These are phyloP conservation scores for Dimocarpus longan DNA, from an alignment of 345 rosid genomes.

Conservation along the genomic window DNA sequence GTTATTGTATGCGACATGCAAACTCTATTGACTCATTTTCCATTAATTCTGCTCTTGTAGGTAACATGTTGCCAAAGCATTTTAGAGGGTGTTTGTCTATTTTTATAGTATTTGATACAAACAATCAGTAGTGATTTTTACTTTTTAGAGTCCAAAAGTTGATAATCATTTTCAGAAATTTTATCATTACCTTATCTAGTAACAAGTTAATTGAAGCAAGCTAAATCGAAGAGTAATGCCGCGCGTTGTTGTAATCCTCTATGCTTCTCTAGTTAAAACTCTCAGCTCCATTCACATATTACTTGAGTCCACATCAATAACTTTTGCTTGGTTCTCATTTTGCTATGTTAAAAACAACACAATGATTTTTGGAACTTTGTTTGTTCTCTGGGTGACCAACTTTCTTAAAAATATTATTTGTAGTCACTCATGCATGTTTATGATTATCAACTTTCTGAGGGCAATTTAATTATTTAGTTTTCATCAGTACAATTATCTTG, in stretches of 20 bases:
- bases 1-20: not conserved
- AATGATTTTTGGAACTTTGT: not conserved
- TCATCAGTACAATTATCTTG: not conserved
- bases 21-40: constrained; percentile 16
- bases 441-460: not conserved
- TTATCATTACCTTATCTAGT: no score
- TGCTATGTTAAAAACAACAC: not conserved
- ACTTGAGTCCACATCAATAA: not conserved
- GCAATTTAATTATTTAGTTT: no score
- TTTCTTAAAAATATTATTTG: not conserved
- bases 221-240: not conserved
- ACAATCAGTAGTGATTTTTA: no score
- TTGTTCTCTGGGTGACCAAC: not conserved
- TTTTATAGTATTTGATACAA: no score
- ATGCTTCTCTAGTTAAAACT: not conserved
- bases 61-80: not conserved
- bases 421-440: not conserved
- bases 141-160: no score
- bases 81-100: not conserved
- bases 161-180: no score
- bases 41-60: not conserved
- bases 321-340: not conserved
- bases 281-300: not conserved
- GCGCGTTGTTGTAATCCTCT: not conserved
- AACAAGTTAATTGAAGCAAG: not conserved